Percentiles rank a stretch among this genome's conserved stretches.
These are phyloP conservation scores for Ceriops tagal DNA, from an alignment of 345 rosid species.

Conservation along the genomic window DNA sequence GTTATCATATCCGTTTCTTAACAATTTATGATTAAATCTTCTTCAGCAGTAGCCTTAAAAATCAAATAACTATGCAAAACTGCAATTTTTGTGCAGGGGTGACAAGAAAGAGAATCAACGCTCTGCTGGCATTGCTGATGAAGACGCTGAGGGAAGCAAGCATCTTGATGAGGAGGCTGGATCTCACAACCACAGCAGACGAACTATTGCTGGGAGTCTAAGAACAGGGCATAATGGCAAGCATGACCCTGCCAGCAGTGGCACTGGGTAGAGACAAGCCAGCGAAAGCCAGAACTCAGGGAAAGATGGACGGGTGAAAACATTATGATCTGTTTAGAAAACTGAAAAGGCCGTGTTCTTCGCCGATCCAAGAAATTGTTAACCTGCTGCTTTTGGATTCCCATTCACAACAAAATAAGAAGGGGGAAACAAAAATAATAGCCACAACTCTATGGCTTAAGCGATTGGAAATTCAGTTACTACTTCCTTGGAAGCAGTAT, in stretches of 20 bases:
- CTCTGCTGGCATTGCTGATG: slow-evolving; percentile 28
- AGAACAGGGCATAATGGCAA: slow-evolving; percentile 14
- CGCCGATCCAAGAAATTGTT: not conserved
- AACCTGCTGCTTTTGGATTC: not conserved
- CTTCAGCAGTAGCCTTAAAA: not conserved
- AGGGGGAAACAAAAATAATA: not conserved
- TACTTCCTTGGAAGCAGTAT: not conserved
- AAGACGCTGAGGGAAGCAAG: slow-evolving; percentile 42
- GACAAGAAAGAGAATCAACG: slow-evolving; percentile 40
- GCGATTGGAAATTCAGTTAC: not conserved
- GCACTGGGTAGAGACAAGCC: slow-evolving; percentile 3
- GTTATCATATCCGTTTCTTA: not conserved
- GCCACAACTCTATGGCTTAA: not conserved
- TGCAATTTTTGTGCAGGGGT: slow-evolving; percentile 34
- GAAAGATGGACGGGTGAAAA: slow-evolving; percentile 18
- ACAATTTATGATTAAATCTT: not conserved
- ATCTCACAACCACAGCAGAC: slow-evolving; percentile 2
- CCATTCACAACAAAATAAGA: not conserved
- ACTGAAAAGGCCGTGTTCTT: not conserved
- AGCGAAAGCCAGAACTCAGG: slow-evolving; percentile 13
- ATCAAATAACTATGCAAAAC: not conserved
- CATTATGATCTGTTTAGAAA: not conserved
- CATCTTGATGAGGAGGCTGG: slow-evolving; percentile 38
- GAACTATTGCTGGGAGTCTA: slow-evolving; percentile 21
- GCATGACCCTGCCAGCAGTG: not conserved